A percentile compares a stretch with the other conserved stretches of the same genome.
Evolutionary conservation across 768 basidiomycete genomes (phyloP).

Genomic region (Mycena sanguinolenta): DNA sequence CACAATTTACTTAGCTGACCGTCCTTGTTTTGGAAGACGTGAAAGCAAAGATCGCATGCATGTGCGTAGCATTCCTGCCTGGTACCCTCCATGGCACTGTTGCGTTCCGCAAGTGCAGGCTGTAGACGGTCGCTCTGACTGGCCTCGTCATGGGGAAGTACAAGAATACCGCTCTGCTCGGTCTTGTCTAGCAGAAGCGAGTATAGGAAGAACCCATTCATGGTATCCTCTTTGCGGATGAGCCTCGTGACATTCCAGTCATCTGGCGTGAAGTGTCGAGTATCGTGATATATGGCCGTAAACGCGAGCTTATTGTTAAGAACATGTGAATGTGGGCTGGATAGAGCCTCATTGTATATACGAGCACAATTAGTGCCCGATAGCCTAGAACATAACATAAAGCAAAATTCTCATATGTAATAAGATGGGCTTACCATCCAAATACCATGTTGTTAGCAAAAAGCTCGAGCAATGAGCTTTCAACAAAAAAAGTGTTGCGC

Average conservation of each 20-base stretch:
- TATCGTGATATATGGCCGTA: background rate
- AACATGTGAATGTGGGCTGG: background rate
- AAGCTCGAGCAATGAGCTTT: background rate
- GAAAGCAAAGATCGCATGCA: constrained; percentile 35
- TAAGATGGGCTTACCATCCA: background rate
- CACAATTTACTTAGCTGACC: constrained; percentile 2
- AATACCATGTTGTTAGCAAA: background rate
- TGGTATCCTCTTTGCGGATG: constrained; percentile 8
- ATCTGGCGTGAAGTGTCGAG: background rate
- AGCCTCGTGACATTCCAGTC: background rate
- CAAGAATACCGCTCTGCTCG: background rate
- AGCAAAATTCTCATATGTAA: no score
- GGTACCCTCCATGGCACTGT: constrained; percentile 28
- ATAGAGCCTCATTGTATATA: background rate
- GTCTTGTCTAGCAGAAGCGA: constrained; percentile 29
- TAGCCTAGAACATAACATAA: background rate
- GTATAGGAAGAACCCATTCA: constrained; percentile 35
- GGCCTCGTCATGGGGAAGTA: constrained; percentile 29
- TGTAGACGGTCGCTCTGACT: constrained; percentile 21
- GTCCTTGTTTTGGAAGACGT: background rate
- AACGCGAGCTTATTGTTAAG: constrained; percentile 4
- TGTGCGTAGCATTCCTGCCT: constrained; percentile 35
- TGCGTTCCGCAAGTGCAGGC: constrained; percentile 23
- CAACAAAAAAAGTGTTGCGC: constrained; percentile 26
- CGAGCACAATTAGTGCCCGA: background rate